A percentile compares a stretch with the other conserved stretches of the same genome.
phyloP scores from a whole-genome alignment of 2,329 filamentous ascomycete species.

The Mycosphaerella sp. region DNA sequence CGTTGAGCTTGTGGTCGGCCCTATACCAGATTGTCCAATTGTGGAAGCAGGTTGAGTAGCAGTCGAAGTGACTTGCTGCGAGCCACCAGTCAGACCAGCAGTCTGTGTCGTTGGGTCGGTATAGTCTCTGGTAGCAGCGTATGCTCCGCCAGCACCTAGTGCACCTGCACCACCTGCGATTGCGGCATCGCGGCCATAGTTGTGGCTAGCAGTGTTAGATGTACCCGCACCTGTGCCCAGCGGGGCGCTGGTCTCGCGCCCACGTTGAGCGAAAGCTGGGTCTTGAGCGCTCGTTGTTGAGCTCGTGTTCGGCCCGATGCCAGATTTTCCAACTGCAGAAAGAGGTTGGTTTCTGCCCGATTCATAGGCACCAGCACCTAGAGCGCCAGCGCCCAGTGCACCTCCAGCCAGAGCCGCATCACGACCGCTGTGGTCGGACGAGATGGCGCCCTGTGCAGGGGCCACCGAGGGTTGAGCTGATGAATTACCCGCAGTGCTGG shows the following conservation, averaged over 20 bases:
- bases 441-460: background rate
- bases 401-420: constrained; percentile 32
- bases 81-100: no score
- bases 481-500: background rate
- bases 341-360: background rate
- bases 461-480: background rate
- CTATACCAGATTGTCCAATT: background rate
- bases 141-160: constrained; percentile 1
- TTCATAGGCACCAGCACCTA: constrained; percentile 1
- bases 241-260: background rate
- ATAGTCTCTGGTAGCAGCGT: background rate
- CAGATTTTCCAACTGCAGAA: background rate
- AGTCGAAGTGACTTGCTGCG: no score
- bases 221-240: background rate
- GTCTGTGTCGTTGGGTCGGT: background rate
- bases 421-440: constrained; percentile 27
- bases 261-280: background rate
- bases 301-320: background rate
- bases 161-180: constrained; percentile 25
- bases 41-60: background rate
- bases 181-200: constrained; percentile 14
- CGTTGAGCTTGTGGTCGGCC: background rate
- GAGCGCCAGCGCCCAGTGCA: constrained; percentile 22
- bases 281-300: background rate
- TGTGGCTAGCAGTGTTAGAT: background rate